Conservation (phyloP, 495 filamentous ascomycete species). For the Mytilinidion resinicola region DNA sequence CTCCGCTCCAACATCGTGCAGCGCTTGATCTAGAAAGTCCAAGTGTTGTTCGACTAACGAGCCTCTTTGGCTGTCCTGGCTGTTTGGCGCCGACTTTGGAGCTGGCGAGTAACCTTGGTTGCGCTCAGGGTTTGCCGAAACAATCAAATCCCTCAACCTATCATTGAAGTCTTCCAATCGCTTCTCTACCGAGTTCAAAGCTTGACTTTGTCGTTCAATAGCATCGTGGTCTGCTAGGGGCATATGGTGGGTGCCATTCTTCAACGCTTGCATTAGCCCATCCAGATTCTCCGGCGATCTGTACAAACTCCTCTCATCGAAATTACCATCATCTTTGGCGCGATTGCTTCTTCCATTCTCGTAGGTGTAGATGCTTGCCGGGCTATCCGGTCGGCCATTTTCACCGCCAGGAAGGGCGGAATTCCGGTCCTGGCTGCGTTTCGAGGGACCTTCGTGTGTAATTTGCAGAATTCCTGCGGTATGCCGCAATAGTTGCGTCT, state of each 20-base stretch:
- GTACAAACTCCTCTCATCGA: slow-evolving; percentile 79
- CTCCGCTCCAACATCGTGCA: slow-evolving; percentile 23
- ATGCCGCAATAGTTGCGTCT: slow-evolving; percentile 72
- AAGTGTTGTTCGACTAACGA: slow-evolving; percentile 26
- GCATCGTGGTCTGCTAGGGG: slow-evolving; percentile 15
- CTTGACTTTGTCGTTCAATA: slow-evolving; percentile 44
- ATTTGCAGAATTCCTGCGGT: slow-evolving; percentile 86
- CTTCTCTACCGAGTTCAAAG: slow-evolving; percentile 46
- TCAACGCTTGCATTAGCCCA: slow-evolving; percentile 40
- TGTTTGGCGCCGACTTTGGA: slow-evolving; percentile 3
- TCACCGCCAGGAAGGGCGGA: slow-evolving; percentile 9
- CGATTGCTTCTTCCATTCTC: slow-evolving; percentile 46
- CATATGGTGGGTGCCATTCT: slow-evolving; percentile 25
- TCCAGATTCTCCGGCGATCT: slow-evolving; percentile 61
- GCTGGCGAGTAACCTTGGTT: slow-evolving; percentile 20
- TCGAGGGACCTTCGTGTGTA: slow-evolving; percentile 61
- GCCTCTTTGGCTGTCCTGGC: slow-evolving; percentile 3
- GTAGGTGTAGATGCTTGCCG: slow-evolving; percentile 61
- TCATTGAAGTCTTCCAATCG: slow-evolving; percentile 68
- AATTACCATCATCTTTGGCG: slow-evolving; percentile 47
- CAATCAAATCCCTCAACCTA: slow-evolving; percentile 60
- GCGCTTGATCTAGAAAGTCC: slow-evolving; percentile 26
- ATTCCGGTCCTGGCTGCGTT: slow-evolving; percentile 36
- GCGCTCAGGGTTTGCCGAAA: slow-evolving; percentile 43
- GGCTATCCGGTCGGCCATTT: slow-evolving; percentile 47